Evolutionary conservation across 768 basidiomycete genomes (phyloP), one percentile per base, ranked within the genome.

Genomic region (Lepiota brunneoincarnata): DNA sequence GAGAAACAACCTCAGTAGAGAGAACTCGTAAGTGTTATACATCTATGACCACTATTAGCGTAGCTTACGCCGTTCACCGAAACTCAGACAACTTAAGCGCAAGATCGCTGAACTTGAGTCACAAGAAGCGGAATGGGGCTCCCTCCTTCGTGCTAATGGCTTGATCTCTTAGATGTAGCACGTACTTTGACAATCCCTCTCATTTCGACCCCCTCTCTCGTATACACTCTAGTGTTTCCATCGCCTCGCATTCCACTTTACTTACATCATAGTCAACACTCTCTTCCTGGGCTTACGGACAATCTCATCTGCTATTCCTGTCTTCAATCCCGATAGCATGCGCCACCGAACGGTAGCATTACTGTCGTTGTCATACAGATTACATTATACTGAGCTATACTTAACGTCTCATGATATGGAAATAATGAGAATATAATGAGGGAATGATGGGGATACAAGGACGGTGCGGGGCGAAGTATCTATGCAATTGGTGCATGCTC

Each of bases 91-190:
- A 68, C 69, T 93, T 31, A 89, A 85, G 67, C 80, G 83, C 56
- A 82, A 78, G 56, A 63, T 93, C 48, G 78, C 82, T 38, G 88
- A 91, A 67, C 65, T 78, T 31, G 87, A 92, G 67, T 70, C 84
- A 61, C 86, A 93, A 67, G 81, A 82, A 55, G 87, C 91, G 68
- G 88, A 93, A 90, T 91, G 88, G 86, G 81, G 78, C 48, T 75
- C 76, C 46, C 71, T 91, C 52, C 75, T 91, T 48, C 72, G 75
- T 59, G 67, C 72, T 45, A 72, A 81, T 60, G 75, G 75, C 53
- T 69, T 79, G 15, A 72, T 78, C 58, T 60, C 64, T 36, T 61
- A 57, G 61, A 21, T n/a, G n/a, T 38, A 5, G 34, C 20, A 34
- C 9, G 18, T 28, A 11, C 17, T 23, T 34, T 26, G 34, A 6